Base-by-base conservation (phyloP, 495 filamentous ascomycete genomes). In the Pyrenopolyporus hunteri region DNA sequence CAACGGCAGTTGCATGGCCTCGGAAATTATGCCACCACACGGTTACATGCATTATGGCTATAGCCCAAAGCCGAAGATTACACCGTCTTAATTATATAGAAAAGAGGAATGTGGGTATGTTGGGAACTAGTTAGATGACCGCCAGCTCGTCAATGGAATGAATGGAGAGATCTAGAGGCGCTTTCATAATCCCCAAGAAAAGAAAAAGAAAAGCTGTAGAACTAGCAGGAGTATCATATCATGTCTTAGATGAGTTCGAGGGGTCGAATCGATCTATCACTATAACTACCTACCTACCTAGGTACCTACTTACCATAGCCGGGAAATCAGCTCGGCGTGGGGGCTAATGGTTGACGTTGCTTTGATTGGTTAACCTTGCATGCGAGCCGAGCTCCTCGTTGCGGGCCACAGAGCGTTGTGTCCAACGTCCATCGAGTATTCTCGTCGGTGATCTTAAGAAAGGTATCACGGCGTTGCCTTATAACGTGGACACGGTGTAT, bases 1-100 rank as follows among this genome's bases (percentile, higher is more conserved):
- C 51, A 64, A 64, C 61, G 49, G 55, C 49, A 64, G 48, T 64
- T 54, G 52, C 61, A 54, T 63, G 25, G 22, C 35, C 14, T 50
- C 47, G 13, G 46, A 47, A 19, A 43, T 57, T 60, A 59, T 65
- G 45, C 60, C 62, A 65, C 51, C 32, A 23, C 51, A 60, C 62
- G 47, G 45, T 11, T 5, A 46, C 47, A 17, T 44, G 22, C 36
- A 43, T 17, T 9, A 16, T 36, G n/a, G 1, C 13, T 56, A 42
- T 55, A 60, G 26, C 37, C 49, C 31, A 22, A 22, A 25, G 45
- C 37, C 6, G 45, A 28, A 55, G 19, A 36, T 33, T 33, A 39
- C 45, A 42, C 47, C 39, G 58, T 39, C 33, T 3, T 26, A 33
- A n/a, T 25, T 32, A 23, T 16, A 48, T 11, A n/a, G 16, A 35